A percentile compares a stretch with the other conserved stretches of the same genome.
These are phyloP conservation scores for Diatrype stigma DNA, from an alignment of 2,329 filamentous ascomycete species.

Conservation along the genomic window DNA sequence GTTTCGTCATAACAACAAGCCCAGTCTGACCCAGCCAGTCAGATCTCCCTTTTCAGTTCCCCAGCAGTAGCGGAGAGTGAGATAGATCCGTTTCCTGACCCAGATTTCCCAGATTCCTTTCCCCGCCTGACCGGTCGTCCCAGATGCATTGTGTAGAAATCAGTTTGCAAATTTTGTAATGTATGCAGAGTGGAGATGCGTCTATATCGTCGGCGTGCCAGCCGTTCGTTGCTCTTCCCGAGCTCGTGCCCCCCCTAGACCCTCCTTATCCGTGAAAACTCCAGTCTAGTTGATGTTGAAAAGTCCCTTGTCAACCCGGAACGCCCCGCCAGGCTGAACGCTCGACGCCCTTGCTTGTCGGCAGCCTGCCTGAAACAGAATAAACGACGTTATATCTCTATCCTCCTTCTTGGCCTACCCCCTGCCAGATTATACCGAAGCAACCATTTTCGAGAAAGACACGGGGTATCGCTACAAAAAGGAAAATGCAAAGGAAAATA, in stretches of 20 bases:
- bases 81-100: neutral
- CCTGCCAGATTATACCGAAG: slow-evolving; percentile 14
- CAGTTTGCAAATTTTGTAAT: slow-evolving; percentile 11
- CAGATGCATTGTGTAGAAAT: slow-evolving; percentile 13
- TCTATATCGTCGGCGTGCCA: slow-evolving; percentile 35
- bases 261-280: neutral
- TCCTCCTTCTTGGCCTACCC: slow-evolving; percentile 22
- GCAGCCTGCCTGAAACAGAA: neutral
- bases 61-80: too few relatives aligned
- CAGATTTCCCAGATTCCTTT: too few relatives aligned
- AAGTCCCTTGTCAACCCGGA: neutral
- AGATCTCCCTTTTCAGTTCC: too few relatives aligned
- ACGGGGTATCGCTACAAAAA: slow-evolving; percentile 32
- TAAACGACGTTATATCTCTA: slow-evolving; percentile 1
- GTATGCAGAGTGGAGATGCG: slow-evolving; percentile 46
- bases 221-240: slow-evolving; percentile 17
- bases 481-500: slow-evolving; percentile 19
- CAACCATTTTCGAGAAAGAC: slow-evolving; percentile 19
- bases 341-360: neutral
- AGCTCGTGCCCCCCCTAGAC: slow-evolving; percentile 18
- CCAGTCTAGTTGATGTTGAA: neutral
- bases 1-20: too few relatives aligned
- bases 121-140: slow-evolving; percentile 4
- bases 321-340: neutral
- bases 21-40: too few relatives aligned